Conservation (phyloP, 2,329 filamentous ascomycete genomes). For the Verticillium dahliae region DNA sequence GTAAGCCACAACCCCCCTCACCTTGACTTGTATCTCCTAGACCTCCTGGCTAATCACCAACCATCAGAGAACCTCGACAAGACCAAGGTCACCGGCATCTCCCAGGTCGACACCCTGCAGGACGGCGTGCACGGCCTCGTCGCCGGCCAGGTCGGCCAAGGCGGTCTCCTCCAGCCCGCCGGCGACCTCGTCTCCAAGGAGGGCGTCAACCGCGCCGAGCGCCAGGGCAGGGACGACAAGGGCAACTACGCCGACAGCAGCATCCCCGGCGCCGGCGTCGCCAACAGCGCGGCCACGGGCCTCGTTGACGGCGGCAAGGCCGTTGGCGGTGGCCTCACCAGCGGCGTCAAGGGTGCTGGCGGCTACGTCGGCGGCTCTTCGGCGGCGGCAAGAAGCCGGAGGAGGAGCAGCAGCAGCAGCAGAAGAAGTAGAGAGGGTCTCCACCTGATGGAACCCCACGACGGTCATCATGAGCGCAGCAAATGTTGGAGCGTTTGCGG, state of each 20-base stretch:
- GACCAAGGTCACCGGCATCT: slow-evolving; percentile 61
- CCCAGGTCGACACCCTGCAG: slow-evolving; percentile 62
- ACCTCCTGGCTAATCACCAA: neutral
- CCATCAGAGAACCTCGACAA: slow-evolving; percentile 58
- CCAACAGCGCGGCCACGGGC: slow-evolving; percentile 17
- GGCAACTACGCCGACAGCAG: slow-evolving; percentile 36
- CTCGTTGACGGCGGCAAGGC: slow-evolving; percentile 24
- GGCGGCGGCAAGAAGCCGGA: slow-evolving; percentile 21
- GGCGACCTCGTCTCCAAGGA: slow-evolving; percentile 58
- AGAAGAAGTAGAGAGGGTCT: slow-evolving; percentile 5
- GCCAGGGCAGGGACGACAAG: slow-evolving; percentile 55
- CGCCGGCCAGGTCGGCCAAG: slow-evolving; percentile 59
- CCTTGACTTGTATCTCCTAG: neutral
- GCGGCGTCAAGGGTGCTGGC: slow-evolving; percentile 22
- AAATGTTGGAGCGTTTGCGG: neutral
- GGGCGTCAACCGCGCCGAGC: slow-evolving; percentile 58
- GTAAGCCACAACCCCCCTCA: slow-evolving; percentile 31
- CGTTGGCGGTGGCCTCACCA: slow-evolving; percentile 16
- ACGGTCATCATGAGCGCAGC: neutral
- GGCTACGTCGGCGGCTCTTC: slow-evolving; percentile 25
- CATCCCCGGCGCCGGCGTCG: slow-evolving; percentile 19
- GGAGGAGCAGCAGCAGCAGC: neutral
- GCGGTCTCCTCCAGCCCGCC: slow-evolving; percentile 57
- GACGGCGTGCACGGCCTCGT: slow-evolving; percentile 59
- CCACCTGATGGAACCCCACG: neutral